Percentiles rank a stretch among this genome's conserved stretches.
phyloP scores from a whole-genome alignment of 2,329 filamentous ascomycete species.

The Fusarium nodosum region DNA sequence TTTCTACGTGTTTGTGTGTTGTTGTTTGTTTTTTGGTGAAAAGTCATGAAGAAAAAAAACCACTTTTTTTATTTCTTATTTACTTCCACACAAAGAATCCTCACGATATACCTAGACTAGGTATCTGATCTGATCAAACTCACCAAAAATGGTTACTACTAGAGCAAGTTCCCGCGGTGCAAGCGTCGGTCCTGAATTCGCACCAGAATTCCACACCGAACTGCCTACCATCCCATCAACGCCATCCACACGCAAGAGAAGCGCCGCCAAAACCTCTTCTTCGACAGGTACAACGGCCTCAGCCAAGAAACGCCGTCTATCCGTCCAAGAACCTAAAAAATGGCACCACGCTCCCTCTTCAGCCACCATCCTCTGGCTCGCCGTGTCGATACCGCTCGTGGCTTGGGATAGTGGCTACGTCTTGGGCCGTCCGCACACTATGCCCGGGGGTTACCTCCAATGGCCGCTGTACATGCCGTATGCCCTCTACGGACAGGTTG shows the following conservation, averaged over 20 bases:
- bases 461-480: slow-evolving; percentile 82
- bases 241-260: slow-evolving; percentile 37
- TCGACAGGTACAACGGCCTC: slow-evolving; percentile 15
- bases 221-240: slow-evolving; percentile 25
- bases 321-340: neutral
- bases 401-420: slow-evolving; percentile 87
- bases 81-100: neutral
- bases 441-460: slow-evolving; percentile 82
- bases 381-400: slow-evolving; percentile 81
- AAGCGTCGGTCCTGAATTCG: slow-evolving; percentile 46
- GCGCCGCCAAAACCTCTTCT: slow-evolving; percentile 18
- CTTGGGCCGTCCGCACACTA: slow-evolving; percentile 81
- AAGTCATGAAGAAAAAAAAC: neutral
- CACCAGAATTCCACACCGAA: slow-evolving; percentile 17
- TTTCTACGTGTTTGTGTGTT: neutral
- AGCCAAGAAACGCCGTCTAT: slow-evolving; percentile 31
- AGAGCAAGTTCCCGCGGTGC: slow-evolving; percentile 54
- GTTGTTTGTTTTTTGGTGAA: slow-evolving; percentile 6
- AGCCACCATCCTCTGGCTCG: slow-evolving; percentile 75
- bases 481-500: slow-evolving; percentile 81
- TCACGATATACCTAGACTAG: too few species aligned
- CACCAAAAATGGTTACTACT: slow-evolving; percentile 55
- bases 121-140: too few species aligned
- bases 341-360: slow-evolving; percentile 64
- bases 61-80: neutral